Conservation (phyloP, 176 grass and related monocot species). For the Ananas comosus region DNA sequence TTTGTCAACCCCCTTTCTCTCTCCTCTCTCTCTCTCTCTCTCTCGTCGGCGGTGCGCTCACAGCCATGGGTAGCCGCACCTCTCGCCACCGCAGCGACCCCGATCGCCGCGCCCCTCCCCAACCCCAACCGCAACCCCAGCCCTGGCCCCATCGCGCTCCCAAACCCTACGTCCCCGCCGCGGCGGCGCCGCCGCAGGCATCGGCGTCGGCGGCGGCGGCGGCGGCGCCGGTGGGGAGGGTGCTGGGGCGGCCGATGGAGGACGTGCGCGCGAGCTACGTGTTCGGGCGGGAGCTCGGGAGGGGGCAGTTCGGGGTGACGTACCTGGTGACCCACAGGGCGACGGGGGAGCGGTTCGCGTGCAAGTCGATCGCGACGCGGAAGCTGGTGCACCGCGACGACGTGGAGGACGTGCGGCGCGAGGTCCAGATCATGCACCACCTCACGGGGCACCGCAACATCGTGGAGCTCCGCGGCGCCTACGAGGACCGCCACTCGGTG, state of each 20-base stretch:
- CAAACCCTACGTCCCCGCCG: neutral
- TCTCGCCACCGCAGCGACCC: slow-evolving; percentile 32
- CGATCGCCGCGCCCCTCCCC: slow-evolving; percentile 12
- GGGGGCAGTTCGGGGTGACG: slow-evolving; percentile 94
- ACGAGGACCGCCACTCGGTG: slow-evolving; percentile 86
- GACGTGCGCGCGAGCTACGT: slow-evolving; percentile 80
- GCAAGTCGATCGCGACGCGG: slow-evolving; percentile 95
- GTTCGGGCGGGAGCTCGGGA: slow-evolving; percentile 75
- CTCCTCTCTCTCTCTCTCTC: neutral
- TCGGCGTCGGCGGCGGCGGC: neutral
- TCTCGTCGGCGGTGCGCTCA: slow-evolving; percentile 10
- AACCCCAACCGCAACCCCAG: slow-evolving; percentile 14
- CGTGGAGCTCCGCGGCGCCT: slow-evolving; percentile 84
- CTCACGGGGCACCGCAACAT: slow-evolving; percentile 96
- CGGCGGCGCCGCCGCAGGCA: neutral
- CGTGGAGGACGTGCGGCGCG: slow-evolving; percentile 82
- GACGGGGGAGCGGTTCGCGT: slow-evolving; percentile 66
- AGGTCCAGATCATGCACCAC: slow-evolving; percentile 99
- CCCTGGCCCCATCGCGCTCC: neutral
- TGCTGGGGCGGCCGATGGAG: slow-evolving; percentile 80
- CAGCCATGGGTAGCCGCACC: slow-evolving; percentile 68
- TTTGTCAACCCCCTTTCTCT: neutral
- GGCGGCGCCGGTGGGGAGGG: slow-evolving; percentile 35
- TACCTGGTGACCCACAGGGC: slow-evolving; percentile 79
- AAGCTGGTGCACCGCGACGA: slow-evolving; percentile 90